These are phyloP conservation scores for Kodamaea sagamina DNA, from an alignment of 805 yeast genomes.

Conservation along the genomic window DNA sequence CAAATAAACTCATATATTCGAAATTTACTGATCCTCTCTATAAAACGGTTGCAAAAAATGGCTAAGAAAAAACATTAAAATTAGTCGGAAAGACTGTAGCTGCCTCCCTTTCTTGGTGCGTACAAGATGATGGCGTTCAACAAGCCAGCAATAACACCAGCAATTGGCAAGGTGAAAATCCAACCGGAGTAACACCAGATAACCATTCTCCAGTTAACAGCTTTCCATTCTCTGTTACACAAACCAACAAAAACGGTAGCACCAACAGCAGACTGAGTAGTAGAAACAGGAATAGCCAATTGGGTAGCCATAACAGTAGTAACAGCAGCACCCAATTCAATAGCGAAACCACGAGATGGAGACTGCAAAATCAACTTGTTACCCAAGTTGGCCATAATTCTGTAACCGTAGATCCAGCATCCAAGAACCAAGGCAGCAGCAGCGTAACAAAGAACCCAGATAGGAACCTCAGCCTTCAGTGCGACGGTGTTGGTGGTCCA, in stretches of 20 bases:
- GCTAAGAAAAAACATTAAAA: background rate
- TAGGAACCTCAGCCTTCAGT: constrained; percentile 59
- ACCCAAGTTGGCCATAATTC: constrained; percentile 69
- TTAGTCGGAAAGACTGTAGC: constrained; percentile 20
- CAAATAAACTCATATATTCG: constrained; percentile 1
- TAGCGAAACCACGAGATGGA: constrained; percentile 75
- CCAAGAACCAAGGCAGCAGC: constrained; percentile 70
- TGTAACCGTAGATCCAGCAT: constrained; percentile 70
- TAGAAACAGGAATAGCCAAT: constrained; percentile 69
- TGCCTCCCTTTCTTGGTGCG: constrained; percentile 52
- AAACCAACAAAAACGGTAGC: constrained; percentile 76
- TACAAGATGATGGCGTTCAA: constrained; percentile 62
- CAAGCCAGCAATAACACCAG: constrained; percentile 71
- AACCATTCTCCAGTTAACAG: constrained; percentile 79
- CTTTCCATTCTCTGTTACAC: constrained; percentile 61
- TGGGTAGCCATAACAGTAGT: constrained; percentile 77
- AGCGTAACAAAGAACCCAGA: constrained; percentile 70
- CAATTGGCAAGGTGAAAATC: constrained; percentile 71
- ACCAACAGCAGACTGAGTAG: constrained; percentile 79
- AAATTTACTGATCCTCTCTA: constrained; percentile 3
- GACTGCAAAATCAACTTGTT: constrained; percentile 74
- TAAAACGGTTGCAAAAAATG: constrained; percentile 2
- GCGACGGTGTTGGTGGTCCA: constrained; percentile 55
- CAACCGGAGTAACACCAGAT: constrained; percentile 71
- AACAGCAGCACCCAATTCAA: constrained; percentile 77